A percentile compares a stretch with the other conserved stretches of the same genome.
phyloP scores from a whole-genome alignment of 306 rosid genomes.

The Inga laurina region DNA sequence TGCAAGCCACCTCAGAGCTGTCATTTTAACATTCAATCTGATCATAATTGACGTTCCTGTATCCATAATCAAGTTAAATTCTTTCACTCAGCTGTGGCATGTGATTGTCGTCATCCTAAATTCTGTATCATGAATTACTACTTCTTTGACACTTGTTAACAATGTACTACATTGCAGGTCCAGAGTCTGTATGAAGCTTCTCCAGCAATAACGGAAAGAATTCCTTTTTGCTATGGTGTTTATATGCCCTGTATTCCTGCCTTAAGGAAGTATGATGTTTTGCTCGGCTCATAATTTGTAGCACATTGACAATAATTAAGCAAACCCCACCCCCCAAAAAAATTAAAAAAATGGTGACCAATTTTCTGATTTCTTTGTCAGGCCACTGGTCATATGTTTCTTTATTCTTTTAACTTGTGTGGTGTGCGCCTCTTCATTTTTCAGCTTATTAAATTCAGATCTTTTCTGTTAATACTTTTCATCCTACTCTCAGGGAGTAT shows the following conservation, averaged over 20 bases:
- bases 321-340: background rate
- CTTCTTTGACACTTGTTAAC: constrained; percentile 26
- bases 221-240: constrained; percentile 64
- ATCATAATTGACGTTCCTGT: background rate
- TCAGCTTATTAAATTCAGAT: constrained; percentile 18
- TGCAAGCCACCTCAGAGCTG: background rate
- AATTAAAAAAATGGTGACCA: background rate
- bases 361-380: background rate
- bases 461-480: background rate
- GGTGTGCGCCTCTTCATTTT: background rate
- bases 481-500: constrained; percentile 67
- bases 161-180: constrained; percentile 53
- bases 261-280: constrained; percentile 67
- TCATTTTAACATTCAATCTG: background rate
- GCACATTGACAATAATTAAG: background rate
- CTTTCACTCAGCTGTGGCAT: constrained; percentile 5
- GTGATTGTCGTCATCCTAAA: constrained; percentile 18
- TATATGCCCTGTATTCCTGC: constrained; percentile 78
- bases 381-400: background rate
- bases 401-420: background rate
- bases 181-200: constrained; percentile 60
- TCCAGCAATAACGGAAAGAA: constrained; percentile 66
- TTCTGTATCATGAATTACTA: constrained; percentile 13
- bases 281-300: constrained; percentile 24
- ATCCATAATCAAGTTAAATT: background rate